phyloP scores from a whole-genome alignment of 257 asterid species.

The Capsicum pubescens region DNA sequence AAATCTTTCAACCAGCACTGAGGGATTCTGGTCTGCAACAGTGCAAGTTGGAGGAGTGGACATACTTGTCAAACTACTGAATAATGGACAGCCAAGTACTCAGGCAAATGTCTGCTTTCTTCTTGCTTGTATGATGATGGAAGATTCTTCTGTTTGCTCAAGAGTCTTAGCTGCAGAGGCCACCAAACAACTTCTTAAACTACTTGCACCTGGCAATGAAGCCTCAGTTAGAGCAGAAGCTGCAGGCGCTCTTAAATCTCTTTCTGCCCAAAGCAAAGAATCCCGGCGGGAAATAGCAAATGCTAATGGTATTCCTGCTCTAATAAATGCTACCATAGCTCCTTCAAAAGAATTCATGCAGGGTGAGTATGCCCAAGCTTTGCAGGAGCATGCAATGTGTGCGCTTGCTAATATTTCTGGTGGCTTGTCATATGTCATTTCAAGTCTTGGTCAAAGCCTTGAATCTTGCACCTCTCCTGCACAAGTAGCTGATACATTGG shows the following conservation, averaged over 20 bases:
- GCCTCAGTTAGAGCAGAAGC: conserved; percentile 97
- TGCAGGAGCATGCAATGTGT: conserved; percentile 99
- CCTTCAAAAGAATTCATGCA: conserved; percentile 99
- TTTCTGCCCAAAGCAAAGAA: conserved; percentile 92
- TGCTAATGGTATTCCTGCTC: conserved; percentile 87
- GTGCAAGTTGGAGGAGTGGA: conserved; percentile 88
- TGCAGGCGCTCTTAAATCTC: conserved; percentile 95
- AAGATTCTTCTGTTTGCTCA: conserved; percentile 87
- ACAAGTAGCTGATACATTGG: conserved; percentile 94
- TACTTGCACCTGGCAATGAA: conserved; percentile 88
- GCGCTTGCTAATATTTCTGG: conserved; percentile 99
- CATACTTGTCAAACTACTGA: conserved; percentile 81
- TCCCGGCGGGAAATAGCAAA: conserved; percentile 82
- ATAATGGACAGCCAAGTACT: conserved; percentile 80
- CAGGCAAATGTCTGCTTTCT: conserved; percentile 98
- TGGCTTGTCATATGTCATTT: conserved; percentile 87
- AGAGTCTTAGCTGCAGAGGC: conserved; percentile 78
- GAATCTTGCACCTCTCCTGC: conserved; percentile 93
- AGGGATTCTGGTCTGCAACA: conserved; percentile 93
- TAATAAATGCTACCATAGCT: conserved; percentile 97
- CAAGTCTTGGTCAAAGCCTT: conserved; percentile 99
- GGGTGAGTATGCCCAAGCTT: conserved; percentile 97
- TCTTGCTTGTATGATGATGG: conserved; percentile 96
- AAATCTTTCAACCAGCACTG: conserved; percentile 92
- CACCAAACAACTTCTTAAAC: conserved; percentile 80